A percentile compares a stretch with the other conserved stretches of the same genome.
These are phyloP conservation scores for Tetragonia tetragonoides DNA, from an alignment of 148 eudicot species.

Conservation along the genomic window DNA sequence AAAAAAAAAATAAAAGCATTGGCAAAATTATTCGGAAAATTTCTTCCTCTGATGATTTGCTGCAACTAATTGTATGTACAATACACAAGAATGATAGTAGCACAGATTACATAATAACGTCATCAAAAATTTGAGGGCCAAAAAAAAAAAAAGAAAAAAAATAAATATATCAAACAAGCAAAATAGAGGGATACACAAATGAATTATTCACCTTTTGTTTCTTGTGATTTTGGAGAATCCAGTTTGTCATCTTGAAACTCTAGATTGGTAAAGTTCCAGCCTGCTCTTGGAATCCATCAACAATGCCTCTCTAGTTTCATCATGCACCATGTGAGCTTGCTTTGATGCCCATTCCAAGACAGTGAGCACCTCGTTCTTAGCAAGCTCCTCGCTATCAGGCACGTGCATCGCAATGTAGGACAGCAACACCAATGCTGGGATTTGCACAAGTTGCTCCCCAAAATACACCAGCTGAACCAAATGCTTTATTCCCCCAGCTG, in stretches of 20 bases:
- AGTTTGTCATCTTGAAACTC: slow-evolving; percentile 52
- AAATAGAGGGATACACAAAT: slow-evolving; percentile 13
- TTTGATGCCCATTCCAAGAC: slow-evolving; percentile 93
- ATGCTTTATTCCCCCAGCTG: slow-evolving; percentile 76
- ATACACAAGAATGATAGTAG: slow-evolving; percentile 19
- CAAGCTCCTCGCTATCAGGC: slow-evolving; percentile 82
- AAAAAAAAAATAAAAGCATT: not conserved
- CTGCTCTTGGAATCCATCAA: slow-evolving; percentile 65
- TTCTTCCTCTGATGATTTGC: slow-evolving; percentile 3
- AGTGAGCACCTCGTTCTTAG: slow-evolving; percentile 60
- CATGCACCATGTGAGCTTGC: slow-evolving; percentile 56
- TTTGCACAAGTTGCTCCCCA: slow-evolving; percentile 71
- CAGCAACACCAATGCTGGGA: slow-evolving; percentile 56
- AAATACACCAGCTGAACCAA: slow-evolving; percentile 85
- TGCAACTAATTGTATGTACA: slow-evolving; percentile 37
- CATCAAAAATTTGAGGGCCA: not conserved
- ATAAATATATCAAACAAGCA: slow-evolving; percentile 10
- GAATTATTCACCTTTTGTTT: slow-evolving; percentile 22
- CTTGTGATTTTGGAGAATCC: slow-evolving; percentile 8
- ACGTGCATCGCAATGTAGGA: slow-evolving; percentile 67
- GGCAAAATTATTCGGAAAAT: not conserved
- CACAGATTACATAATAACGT: slow-evolving; percentile 1
- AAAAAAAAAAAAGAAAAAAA: not conserved
- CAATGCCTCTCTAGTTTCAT: slow-evolving; percentile 51
- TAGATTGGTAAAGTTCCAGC: slow-evolving; percentile 80